phyloP scores from a whole-genome alignment of 495 filamentous ascomycete genomes.

The Astrothelium macrocarpum region DNA sequence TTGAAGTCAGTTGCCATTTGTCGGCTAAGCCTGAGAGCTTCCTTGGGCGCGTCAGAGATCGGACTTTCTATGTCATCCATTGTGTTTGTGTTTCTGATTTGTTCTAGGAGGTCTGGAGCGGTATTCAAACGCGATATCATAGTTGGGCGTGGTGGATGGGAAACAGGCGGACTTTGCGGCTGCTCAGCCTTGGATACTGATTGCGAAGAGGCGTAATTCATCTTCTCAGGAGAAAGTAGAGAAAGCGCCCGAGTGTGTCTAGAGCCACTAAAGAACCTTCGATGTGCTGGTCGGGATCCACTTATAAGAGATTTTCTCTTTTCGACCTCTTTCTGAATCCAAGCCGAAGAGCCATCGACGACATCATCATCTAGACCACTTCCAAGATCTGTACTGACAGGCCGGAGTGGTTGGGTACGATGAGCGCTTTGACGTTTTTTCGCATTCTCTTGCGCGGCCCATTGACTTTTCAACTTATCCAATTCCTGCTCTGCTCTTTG shows the following conservation, averaged over 20 bases:
- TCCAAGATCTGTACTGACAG: conserved; percentile 36
- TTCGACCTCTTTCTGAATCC: conserved; percentile 46
- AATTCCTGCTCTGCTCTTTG: conserved; percentile 70
- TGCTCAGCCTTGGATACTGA: conserved; percentile 18
- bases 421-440: conserved; percentile 62
- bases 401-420: conserved; percentile 47
- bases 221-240: conserved; percentile 60
- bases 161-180: background rate
- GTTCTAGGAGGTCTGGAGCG: background rate
- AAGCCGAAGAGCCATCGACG: conserved; percentile 30
- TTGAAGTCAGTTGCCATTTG: conserved; percentile 86
- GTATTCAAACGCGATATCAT: background rate
- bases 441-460: conserved; percentile 65
- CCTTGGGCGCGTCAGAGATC: background rate
- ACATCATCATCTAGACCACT: conserved; percentile 23
- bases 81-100: background rate
- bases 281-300: conserved; percentile 31
- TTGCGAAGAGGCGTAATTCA: conserved; percentile 5
- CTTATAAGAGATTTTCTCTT: conserved; percentile 48
- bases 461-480: conserved; percentile 66
- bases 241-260: conserved; percentile 72
- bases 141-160: background rate
- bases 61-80: conserved; percentile 1
- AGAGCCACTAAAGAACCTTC: conserved; percentile 61
- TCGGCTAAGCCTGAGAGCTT: conserved; percentile 45